Conservation (phyloP, 2,329 filamentous ascomycete genomes). For the Fusarium sp. region DNA sequence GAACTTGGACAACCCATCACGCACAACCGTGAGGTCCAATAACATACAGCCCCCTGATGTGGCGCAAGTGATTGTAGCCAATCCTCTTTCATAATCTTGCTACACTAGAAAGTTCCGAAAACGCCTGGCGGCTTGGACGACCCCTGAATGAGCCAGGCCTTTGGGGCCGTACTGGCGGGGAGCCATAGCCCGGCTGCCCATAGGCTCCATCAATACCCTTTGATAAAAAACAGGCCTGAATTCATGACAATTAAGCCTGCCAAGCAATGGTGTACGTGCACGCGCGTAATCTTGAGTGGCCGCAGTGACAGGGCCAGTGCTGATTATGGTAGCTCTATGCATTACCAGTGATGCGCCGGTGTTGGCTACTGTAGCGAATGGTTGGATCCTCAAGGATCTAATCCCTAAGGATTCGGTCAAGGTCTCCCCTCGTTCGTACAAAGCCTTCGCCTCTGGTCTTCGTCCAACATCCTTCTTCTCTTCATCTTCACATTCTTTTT, state of each 20-base stretch:
- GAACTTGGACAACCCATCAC: not conserved
- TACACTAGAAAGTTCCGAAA: conserved; percentile 34
- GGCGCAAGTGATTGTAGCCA: conserved; percentile 33
- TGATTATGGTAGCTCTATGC: conserved; percentile 13
- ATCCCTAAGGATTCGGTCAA: conserved; percentile 22
- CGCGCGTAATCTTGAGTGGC: conserved; percentile 13
- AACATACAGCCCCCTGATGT: conserved; percentile 19
- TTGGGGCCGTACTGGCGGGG: not conserved
- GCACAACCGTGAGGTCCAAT: conserved; percentile 5
- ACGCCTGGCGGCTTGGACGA: conserved; percentile 26
- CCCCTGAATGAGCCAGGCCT: conserved; percentile 31
- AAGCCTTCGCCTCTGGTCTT: conserved; percentile 40
- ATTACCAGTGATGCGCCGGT: conserved; percentile 4
- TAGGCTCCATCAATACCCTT: conserved; percentile 34
- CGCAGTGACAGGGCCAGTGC: conserved; percentile 4
- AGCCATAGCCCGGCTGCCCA: not conserved
- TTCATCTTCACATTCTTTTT: conserved; percentile 39
- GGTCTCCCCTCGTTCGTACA: conserved; percentile 40
- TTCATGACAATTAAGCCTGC: conserved; percentile 1
- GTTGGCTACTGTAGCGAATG: conserved; percentile 5
- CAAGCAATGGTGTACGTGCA: conserved; percentile 29
- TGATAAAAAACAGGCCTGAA: conserved; percentile 23
- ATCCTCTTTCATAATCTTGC: conserved; percentile 43
- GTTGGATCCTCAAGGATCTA: not conserved
- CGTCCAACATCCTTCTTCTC: conserved; percentile 44